Base-by-base conservation (phyloP, 129 eudicot species). In the Lactuca saligna region DNA sequence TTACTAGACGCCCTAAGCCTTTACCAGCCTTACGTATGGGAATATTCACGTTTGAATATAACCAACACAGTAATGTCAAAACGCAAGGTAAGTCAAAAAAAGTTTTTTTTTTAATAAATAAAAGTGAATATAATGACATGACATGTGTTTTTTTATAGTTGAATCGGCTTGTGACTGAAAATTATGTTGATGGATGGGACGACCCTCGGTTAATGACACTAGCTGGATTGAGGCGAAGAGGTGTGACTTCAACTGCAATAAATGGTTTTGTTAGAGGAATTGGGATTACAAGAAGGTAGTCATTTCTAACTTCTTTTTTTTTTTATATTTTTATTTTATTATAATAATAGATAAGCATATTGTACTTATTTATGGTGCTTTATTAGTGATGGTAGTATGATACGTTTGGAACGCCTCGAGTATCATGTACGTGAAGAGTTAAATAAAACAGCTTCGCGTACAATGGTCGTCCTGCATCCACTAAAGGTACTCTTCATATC, bases 141-240 rank as follows among this genome's bases (percentile, higher is more conserved):
- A 25, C 29, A 25, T 25, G 29, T 25, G 29, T 20, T 16, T 54
- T 54, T 25, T 70, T 83, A 81, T 80, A 94, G 99, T 81, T 94
- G 58, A 94, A 89, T 51, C 88, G 93, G n/a, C 99, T 94, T 63
- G 97, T 94, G 48, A 89, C 97, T 29, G 95, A 94, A 56, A 89
- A 85, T 14, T 83, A 83, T 77, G 97, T 94, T 25, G 97, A 94
- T 79, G 99, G 99, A 64, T 94, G 99, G 99, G 99, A 94, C 77
- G 99, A 94, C 72, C 99, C 99, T 61, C 95, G 99, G n/a, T 61
- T 94, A 72, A 94, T 94, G 99, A 94, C 99, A 1, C 78, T 94
- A 33, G 88, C 97, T 51, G 99, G 97, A 49, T 73, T 94, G 79
- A 75, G 97, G 41, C 96, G 99, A 48, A 85, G 99, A 80, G 99